Evolutionary conservation across 2,329 filamentous ascomycete species (phyloP).

Genomic region (Colletotrichum karsti): DNA sequence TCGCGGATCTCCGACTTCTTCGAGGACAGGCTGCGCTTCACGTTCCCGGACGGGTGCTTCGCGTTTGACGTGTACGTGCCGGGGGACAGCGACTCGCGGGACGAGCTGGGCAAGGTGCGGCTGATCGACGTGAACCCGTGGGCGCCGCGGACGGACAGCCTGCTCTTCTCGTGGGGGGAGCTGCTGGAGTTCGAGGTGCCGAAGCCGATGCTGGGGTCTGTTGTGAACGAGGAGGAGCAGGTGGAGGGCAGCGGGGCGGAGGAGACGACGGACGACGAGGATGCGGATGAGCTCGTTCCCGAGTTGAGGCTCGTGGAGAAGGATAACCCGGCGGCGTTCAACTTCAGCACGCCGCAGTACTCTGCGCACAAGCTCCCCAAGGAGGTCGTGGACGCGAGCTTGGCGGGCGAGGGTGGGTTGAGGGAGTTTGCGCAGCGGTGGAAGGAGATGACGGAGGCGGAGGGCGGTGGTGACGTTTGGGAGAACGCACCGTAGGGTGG

Average conservation of each 20-base stretch:
- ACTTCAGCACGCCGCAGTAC: slow-evolving; percentile 86
- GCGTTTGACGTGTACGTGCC: slow-evolving; percentile 94
- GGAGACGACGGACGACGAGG: slow-evolving; percentile 43
- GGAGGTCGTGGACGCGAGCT: slow-evolving; percentile 82
- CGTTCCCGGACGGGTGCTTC: slow-evolving; percentile 86
- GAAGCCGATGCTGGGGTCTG: slow-evolving; percentile 60
- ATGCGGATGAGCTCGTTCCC: slow-evolving; percentile 57
- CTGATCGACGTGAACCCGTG: slow-evolving; percentile 96
- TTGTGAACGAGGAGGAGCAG: slow-evolving; percentile 45
- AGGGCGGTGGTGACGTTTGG: slow-evolving; percentile 49
- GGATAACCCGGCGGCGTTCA: slow-evolving; percentile 89
- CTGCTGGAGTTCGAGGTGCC: slow-evolving; percentile 77
- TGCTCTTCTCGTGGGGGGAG: slow-evolving; percentile 92
- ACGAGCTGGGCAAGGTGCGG: slow-evolving; percentile 77
- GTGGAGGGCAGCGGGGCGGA: slow-evolving; percentile 44
- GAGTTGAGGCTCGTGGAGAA: slow-evolving; percentile 85
- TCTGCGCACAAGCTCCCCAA: slow-evolving; percentile 95
- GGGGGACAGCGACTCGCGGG: slow-evolving; percentile 61
- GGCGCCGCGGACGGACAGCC: slow-evolving; percentile 86
- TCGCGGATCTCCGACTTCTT: slow-evolving; percentile 82
- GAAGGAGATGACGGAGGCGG: slow-evolving; percentile 65
- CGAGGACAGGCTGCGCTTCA: slow-evolving; percentile 73
- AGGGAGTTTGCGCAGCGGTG: slow-evolving; percentile 82
- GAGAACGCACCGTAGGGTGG: slow-evolving; percentile 31
- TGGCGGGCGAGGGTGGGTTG: slow-evolving; percentile 77